Conservation (phyloP, 2,329 filamentous ascomycete genomes). For the Sphaerulina populicola region DNA sequence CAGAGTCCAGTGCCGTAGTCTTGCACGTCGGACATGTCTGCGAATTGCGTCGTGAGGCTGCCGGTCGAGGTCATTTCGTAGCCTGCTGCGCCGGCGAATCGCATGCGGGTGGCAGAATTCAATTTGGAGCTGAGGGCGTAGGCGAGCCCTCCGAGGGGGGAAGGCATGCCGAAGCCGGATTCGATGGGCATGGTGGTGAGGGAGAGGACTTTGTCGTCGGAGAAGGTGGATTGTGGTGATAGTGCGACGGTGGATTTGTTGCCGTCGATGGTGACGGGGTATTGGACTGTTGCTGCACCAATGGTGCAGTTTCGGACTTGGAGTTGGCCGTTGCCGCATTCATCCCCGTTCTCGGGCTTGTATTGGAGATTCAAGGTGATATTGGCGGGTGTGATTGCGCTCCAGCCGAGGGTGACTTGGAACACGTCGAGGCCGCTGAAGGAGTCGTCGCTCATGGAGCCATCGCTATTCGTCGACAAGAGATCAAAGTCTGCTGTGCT, state of each 20-base stretch:
- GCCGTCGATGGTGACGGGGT: conserved; percentile 13
- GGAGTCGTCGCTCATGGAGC: conserved; percentile 7
- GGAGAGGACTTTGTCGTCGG: conserved; percentile 4
- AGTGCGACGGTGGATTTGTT: conserved; percentile 16
- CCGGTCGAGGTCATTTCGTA: conserved; percentile 10
- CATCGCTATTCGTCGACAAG: background rate
- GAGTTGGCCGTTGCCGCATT: conserved; percentile 7
- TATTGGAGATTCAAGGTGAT: conserved; percentile 14
- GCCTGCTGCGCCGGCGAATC: conserved; percentile 14
- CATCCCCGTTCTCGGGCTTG: conserved; percentile 8
- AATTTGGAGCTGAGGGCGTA: conserved; percentile 14
- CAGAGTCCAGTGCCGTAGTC: conserved; percentile 8
- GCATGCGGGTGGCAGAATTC: conserved; percentile 8
- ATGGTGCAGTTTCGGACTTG: conserved; percentile 16
- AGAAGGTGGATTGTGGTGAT: background rate
- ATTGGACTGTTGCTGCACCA: conserved; percentile 12
- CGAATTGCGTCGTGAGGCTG: conserved; percentile 12
- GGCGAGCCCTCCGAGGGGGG: conserved; percentile 12
- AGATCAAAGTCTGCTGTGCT: conserved; percentile 13
- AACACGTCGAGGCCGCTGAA: conserved; percentile 13
- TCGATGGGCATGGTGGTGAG: conserved; percentile 7
- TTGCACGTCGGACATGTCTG: conserved; percentile 7
- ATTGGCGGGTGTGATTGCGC: conserved; percentile 9
- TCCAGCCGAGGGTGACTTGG: conserved; percentile 7
- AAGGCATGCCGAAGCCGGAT: conserved; percentile 10